Evolutionary conservation across 139 green algal genomes (phyloP).

Genomic region (Pleodorina starrii): DNA sequence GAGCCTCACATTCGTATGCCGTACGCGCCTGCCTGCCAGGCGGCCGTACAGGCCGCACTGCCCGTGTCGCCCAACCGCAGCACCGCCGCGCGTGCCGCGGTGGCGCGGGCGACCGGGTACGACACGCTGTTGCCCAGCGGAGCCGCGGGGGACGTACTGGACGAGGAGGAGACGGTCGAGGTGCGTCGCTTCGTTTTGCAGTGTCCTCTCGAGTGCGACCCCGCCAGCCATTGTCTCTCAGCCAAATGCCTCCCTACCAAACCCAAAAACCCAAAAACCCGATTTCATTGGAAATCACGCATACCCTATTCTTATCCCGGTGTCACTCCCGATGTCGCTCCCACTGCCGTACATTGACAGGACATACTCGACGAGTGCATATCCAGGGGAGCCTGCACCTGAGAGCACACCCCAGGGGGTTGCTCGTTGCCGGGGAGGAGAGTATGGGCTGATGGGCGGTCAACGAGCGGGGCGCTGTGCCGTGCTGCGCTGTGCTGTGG

Average conservation of each 20-base stretch:
- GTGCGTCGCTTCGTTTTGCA: not conserved
- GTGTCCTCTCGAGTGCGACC: too few species aligned
- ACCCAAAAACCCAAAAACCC: not conserved
- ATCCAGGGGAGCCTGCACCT: constrained; percentile 15
- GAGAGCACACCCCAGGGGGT: not conserved
- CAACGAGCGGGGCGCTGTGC: too few species aligned
- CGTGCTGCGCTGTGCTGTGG: too few species aligned
- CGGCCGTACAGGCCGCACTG: constrained; percentile 14
- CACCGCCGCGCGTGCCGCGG: constrained; percentile 17
- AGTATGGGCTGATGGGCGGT: too few species aligned
- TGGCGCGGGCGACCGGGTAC: constrained; percentile 7
- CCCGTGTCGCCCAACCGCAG: constrained; percentile 34
- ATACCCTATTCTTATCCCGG: not conserved
- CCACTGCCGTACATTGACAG: not conserved
- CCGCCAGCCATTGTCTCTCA: too few species aligned
- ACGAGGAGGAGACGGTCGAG: constrained; percentile 7
- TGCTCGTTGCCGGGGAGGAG: too few species aligned
- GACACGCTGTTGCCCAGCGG: not conserved
- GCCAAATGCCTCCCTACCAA: not conserved
- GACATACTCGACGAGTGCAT: constrained; percentile 26
- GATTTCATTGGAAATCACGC: too few species aligned
- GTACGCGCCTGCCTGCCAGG: too few species aligned
- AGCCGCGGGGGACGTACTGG: constrained; percentile 3
- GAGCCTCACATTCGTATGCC: too few species aligned
- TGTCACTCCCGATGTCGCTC: not conserved